phyloP scores from a whole-genome alignment of 306 rosid genomes.

The Fagus sylvatica region DNA sequence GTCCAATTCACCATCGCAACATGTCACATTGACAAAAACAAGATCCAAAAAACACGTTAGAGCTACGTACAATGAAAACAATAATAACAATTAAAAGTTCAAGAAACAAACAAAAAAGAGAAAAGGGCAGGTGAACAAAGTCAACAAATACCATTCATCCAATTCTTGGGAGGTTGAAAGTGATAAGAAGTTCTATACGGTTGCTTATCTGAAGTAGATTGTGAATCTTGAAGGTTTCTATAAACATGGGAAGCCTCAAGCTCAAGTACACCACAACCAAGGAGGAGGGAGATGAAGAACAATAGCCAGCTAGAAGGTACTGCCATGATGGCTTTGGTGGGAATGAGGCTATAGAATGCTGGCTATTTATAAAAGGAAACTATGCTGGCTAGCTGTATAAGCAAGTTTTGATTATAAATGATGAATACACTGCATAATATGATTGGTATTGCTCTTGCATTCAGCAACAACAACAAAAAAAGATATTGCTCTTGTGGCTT shows the following conservation, averaged over 20 bases:
- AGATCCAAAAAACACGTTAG: too few species aligned
- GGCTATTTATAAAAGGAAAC: too few species aligned
- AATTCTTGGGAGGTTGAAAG: conserved; percentile 81
- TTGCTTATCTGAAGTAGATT: conserved; percentile 35
- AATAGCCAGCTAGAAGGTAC: conserved; percentile 32
- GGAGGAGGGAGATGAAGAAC: conserved; percentile 32
- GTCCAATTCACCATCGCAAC: conserved; percentile 32
- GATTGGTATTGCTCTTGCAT: too few species aligned
- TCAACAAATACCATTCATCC: conserved; percentile 74
- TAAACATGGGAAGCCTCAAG: conserved; percentile 61
- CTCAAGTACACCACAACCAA: conserved; percentile 37
- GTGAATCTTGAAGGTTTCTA: conserved; percentile 34
- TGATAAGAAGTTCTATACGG: conserved; percentile 83
- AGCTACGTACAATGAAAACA: too few species aligned
- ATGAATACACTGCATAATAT: too few species aligned
- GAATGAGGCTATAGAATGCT: too few species aligned
- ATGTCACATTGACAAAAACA: too few species aligned
- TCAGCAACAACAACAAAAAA: too few species aligned
- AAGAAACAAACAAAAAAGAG: background rate
- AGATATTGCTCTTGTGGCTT: too few species aligned
- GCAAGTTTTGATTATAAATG: too few species aligned
- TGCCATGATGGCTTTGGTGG: conserved; percentile 34
- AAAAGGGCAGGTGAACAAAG: background rate
- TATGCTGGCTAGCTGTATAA: too few species aligned
- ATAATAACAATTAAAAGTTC: background rate